Conservation (phyloP, 2,329 filamentous ascomycete species). For the Talaromyces atroroseus region DNA sequence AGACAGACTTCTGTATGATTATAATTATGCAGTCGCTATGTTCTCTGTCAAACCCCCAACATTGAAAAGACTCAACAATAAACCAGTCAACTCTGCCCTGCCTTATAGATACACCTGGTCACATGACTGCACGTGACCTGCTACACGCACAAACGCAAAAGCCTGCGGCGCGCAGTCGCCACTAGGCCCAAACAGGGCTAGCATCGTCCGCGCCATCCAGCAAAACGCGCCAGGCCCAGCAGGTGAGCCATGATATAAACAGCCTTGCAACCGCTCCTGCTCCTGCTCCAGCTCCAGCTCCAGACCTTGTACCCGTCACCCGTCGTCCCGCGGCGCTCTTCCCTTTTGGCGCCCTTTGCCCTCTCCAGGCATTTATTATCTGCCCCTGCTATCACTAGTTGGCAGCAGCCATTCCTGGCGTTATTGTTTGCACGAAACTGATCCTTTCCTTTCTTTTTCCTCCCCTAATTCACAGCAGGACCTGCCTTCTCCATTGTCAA, state of each 20-base stretch:
- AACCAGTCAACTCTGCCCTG: too few relatives aligned
- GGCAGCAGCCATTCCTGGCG: not conserved
- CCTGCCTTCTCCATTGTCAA: not conserved
- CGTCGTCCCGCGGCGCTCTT: slow-evolving; percentile 8
- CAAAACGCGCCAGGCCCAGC: slow-evolving; percentile 35
- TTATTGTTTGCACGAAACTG: not conserved
- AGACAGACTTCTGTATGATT: too few relatives aligned
- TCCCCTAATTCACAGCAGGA: not conserved
- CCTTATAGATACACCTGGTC: too few relatives aligned
- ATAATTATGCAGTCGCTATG: too few relatives aligned
- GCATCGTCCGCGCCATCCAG: slow-evolving; percentile 26
- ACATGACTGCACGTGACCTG: slow-evolving; percentile 17
- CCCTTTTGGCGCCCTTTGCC: slow-evolving; percentile 2
- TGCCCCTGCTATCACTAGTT: not conserved
- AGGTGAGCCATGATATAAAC: slow-evolving; percentile 43
- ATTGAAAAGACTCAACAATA: too few relatives aligned
- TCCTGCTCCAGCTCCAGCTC: slow-evolving; percentile 11
- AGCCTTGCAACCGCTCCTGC: slow-evolving; percentile 38
- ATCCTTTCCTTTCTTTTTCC: not conserved
- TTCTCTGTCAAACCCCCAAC: too few relatives aligned
- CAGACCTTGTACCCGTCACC: not conserved
- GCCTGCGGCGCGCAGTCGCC: slow-evolving; percentile 19
- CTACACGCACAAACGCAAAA: slow-evolving; percentile 26
- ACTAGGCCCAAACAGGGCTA: slow-evolving; percentile 27
- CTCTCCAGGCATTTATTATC: not conserved